Evolutionary conservation across 2,329 filamentous ascomycete species (phyloP).

Genomic region (Stemphylium beticola): DNA sequence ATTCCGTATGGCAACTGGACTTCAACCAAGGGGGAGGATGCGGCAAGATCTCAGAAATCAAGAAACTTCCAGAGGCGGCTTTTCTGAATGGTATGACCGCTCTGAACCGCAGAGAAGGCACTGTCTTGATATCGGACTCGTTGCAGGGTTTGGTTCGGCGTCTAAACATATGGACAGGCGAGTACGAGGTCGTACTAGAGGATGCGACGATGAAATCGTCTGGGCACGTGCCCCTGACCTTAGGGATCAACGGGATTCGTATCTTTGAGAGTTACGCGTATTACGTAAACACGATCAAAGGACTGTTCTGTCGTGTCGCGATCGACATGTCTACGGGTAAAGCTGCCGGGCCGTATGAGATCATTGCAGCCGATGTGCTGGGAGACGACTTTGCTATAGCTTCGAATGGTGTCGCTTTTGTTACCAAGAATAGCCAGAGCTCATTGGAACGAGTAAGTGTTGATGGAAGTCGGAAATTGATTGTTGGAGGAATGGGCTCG

Average conservation of each 20-base stretch:
- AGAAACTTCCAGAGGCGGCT: background rate
- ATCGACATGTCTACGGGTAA: background rate
- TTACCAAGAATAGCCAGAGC: no score
- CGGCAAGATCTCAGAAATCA: background rate
- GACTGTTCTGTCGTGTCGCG: background rate
- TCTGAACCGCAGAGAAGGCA: background rate
- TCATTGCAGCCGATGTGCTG: background rate
- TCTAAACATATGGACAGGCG: background rate
- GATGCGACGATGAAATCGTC: background rate
- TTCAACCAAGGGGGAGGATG: background rate
- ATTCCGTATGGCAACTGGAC: no score
- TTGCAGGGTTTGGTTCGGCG: background rate
- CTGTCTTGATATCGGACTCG: background rate
- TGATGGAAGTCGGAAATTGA: no score
- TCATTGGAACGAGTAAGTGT: no score
- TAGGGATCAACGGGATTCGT: background rate
- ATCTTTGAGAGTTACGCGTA: background rate
- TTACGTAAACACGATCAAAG: background rate
- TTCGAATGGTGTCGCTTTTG: background rate
- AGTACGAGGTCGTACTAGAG: background rate
- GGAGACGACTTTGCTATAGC: background rate
- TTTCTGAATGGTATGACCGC: background rate
- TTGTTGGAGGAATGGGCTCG: no score
- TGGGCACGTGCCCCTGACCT: no score
- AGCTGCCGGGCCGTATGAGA: background rate